Evolutionary conservation across 192 early-diverging fungal species (phyloP).

Genomic region (Entomortierella lignicola): DNA sequence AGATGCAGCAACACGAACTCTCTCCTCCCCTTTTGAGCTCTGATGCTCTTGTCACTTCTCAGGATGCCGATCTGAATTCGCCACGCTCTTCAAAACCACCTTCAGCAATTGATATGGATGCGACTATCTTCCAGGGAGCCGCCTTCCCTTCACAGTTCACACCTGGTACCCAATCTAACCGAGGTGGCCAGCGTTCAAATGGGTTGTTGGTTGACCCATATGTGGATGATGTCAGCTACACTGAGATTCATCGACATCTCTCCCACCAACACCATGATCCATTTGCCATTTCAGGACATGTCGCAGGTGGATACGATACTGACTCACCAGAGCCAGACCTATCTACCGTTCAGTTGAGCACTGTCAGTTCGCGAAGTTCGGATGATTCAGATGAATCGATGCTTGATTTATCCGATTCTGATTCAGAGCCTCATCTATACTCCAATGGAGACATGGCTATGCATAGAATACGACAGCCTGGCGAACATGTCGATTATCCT

Average conservation of each 20-base stretch:
- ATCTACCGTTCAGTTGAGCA: not conserved
- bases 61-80: no score
- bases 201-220: not conserved
- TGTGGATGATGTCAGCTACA: not conserved
- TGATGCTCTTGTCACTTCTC: no score
- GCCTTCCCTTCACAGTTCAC: slow-evolving; percentile 23
- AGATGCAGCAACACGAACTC: no score
- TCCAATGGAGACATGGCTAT: not conserved
- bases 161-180: slow-evolving; percentile 38
- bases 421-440: not conserved
- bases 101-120: not conserved
- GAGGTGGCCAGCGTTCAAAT: slow-evolving; percentile 16
- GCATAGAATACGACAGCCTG: not conserved
- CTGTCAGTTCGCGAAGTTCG: not conserved
- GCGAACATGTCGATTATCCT: not conserved
- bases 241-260: not conserved
- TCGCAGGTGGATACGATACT: not conserved
- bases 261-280: not conserved
- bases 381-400: not conserved
- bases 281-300: not conserved
- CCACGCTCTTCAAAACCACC: not conserved
- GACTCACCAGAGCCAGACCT: not conserved
- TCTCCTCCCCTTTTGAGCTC: no score
- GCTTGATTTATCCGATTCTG: not conserved
- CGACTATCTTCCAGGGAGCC: slow-evolving; percentile 4